Percentiles rank a stretch among this genome's conserved stretches.
Conservation (phyloP, 2,329 filamentous ascomycete genomes). For the Magnaporthiopsis poae region DNA sequence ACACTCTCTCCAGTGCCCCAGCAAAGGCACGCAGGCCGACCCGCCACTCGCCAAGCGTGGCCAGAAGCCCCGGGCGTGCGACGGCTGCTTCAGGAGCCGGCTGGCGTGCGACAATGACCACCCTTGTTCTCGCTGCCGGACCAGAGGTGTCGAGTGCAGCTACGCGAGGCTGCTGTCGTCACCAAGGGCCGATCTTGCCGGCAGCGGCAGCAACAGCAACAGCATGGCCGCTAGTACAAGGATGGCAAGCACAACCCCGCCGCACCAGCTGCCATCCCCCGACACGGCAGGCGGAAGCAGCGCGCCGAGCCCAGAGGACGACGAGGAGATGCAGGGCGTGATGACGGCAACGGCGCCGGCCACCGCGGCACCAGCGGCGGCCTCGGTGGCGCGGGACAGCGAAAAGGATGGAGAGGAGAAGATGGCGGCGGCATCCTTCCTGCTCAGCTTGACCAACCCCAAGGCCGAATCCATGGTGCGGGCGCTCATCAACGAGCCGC, state of each 20-base stretch:
- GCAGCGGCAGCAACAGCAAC: background rate
- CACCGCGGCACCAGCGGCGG: too few relatives aligned
- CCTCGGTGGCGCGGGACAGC: too few relatives aligned
- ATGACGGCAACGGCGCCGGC: too few relatives aligned
- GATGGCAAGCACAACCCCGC: background rate
- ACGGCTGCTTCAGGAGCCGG: slow-evolving; percentile 21
- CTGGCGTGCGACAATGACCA: slow-evolving; percentile 19
- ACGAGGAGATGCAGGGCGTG: background rate
- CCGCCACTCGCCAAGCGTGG: slow-evolving; percentile 18
- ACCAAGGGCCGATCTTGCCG: background rate
- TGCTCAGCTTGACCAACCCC: slow-evolving; percentile 19
- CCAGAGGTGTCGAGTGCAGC: slow-evolving; percentile 15
- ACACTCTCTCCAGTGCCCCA: slow-evolving; percentile 16
- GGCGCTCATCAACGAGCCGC: slow-evolving; percentile 11
- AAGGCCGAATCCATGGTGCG: slow-evolving; percentile 17
- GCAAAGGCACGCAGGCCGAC: slow-evolving; percentile 11
- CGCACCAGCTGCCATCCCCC: background rate
- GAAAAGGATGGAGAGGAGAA: slow-evolving; percentile 13
- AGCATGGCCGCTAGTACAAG: background rate
- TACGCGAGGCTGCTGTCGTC: slow-evolving; percentile 12
- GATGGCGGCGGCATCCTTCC: slow-evolving; percentile 18
- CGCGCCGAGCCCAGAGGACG: background rate
- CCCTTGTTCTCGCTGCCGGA: slow-evolving; percentile 18
- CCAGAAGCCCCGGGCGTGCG: slow-evolving; percentile 20
- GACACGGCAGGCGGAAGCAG: background rate